Percentiles rank a stretch among this genome's conserved stretches.
phyloP scores from a whole-genome alignment of 495 filamentous ascomycete genomes.

The Xylaria castorea region DNA sequence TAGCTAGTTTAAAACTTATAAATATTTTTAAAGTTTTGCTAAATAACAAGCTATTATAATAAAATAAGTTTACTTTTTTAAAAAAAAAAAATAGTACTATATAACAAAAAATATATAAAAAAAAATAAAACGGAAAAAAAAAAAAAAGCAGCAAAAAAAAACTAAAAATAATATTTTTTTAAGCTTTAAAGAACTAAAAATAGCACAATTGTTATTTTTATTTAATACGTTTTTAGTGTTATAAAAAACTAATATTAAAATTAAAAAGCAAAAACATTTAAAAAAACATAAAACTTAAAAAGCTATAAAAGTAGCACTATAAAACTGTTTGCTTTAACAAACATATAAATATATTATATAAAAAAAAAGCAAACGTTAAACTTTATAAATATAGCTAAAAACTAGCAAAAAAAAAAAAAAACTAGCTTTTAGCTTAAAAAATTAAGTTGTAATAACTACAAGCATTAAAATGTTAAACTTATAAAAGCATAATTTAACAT shows the following conservation, averaged over 20 bases:
- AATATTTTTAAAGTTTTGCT: background rate
- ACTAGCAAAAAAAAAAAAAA: background rate
- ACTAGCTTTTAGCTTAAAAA: background rate
- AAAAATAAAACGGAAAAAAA: conserved; percentile 18
- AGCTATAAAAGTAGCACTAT: background rate
- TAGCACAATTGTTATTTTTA: background rate
- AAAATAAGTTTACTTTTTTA: background rate
- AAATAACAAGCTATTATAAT: background rate
- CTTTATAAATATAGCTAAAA: background rate
- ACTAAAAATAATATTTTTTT: conserved; percentile 24
- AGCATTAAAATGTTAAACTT: background rate
- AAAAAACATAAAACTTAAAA: background rate
- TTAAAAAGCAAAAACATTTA: background rate
- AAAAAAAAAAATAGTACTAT: background rate
- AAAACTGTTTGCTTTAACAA: background rate
- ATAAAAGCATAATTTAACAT: background rate
- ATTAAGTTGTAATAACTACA: no score
- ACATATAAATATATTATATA: background rate
- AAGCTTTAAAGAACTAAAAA: conserved; percentile 5
- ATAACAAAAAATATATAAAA: background rate
- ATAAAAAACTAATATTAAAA: background rate
- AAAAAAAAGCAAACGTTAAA: background rate
- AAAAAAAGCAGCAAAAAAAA: no score
- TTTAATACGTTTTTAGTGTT: background rate
- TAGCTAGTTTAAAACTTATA: background rate